Percentiles rank a stretch among this genome's conserved stretches.
Conservation (phyloP, 495 filamentous ascomycete genomes). For the Glonium stellatum region DNA sequence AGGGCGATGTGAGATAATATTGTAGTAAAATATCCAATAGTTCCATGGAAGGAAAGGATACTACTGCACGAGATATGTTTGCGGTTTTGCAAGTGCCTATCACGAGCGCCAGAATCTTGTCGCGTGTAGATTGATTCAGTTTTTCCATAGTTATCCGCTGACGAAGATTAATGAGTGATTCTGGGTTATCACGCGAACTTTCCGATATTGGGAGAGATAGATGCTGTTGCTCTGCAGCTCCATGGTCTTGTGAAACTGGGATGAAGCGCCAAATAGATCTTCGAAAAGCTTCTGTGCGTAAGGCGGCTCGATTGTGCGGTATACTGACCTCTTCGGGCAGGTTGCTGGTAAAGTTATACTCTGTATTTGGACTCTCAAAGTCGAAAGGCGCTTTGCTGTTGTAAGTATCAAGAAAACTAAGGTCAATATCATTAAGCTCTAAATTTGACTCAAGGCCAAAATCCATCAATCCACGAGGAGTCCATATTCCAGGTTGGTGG, state of each 20-base stretch:
- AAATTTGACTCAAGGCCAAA: slow-evolving; percentile 50
- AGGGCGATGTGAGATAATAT: slow-evolving; percentile 49
- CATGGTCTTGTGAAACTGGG: slow-evolving; percentile 45
- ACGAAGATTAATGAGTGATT: slow-evolving; percentile 19
- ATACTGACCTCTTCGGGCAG: slow-evolving; percentile 23
- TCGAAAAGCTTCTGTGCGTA: slow-evolving; percentile 27
- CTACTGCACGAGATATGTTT: slow-evolving; percentile 44
- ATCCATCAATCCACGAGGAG: slow-evolving; percentile 35
- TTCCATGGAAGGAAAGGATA: slow-evolving; percentile 54
- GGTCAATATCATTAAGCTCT: slow-evolving; percentile 55
- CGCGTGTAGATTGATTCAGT: slow-evolving; percentile 39
- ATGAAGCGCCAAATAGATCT: slow-evolving; percentile 50
- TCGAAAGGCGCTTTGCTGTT: slow-evolving; percentile 42
- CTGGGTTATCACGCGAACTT: slow-evolving; percentile 25
- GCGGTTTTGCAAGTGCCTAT: slow-evolving; percentile 41
- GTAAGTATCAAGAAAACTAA: slow-evolving; percentile 51
- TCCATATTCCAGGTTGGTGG: neutral
- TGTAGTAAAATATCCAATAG: slow-evolving; percentile 56
- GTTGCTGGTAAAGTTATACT: slow-evolving; percentile 8
- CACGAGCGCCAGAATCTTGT: slow-evolving; percentile 52
- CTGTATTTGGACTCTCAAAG: slow-evolving; percentile 16
- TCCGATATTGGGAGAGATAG: slow-evolving; percentile 43
- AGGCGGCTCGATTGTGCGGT: slow-evolving; percentile 32
- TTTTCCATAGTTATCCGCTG: slow-evolving; percentile 37
- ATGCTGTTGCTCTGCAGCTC: slow-evolving; percentile 48